phyloP scores from a whole-genome alignment of 2,329 filamentous ascomycete species.

The Arachnomyces sp. region DNA sequence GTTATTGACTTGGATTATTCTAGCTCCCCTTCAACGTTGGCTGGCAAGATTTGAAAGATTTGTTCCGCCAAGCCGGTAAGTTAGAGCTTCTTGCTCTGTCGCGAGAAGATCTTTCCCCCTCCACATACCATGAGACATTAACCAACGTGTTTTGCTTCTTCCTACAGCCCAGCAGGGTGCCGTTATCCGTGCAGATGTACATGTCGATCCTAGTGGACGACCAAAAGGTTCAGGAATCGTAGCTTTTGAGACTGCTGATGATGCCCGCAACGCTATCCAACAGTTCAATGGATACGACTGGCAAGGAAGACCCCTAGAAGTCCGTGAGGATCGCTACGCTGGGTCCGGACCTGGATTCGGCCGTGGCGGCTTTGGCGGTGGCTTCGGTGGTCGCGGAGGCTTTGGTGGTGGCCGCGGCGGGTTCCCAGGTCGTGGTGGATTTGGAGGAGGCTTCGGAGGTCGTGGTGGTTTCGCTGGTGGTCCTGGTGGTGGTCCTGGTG shows the following conservation, averaged over 20 bases:
- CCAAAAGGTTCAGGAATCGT: slow-evolving; percentile 97
- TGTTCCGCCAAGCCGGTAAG: slow-evolving; percentile 97
- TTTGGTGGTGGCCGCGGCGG: slow-evolving; percentile 31
- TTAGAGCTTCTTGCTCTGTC: slow-evolving; percentile 18
- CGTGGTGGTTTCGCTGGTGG: slow-evolving; percentile 46
- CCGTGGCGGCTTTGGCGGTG: slow-evolving; percentile 34
- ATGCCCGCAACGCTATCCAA: slow-evolving; percentile 90
- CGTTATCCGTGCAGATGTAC: slow-evolving; percentile 92
- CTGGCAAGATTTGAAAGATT: slow-evolving; percentile 98
- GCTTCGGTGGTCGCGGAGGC: slow-evolving; percentile 36
- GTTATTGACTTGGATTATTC: slow-evolving; percentile 31
- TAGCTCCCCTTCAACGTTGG: slow-evolving; percentile 96
- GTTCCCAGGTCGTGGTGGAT: slow-evolving; percentile 43
- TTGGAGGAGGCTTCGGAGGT: slow-evolving; percentile 43
- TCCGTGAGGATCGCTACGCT: slow-evolving; percentile 92
- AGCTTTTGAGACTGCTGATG: slow-evolving; percentile 88
- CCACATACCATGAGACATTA: neutral
- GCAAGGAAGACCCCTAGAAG: slow-evolving; percentile 88
- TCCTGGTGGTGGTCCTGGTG: slow-evolving; percentile 46
- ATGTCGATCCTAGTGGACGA: slow-evolving; percentile 81
- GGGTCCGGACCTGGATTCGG: slow-evolving; percentile 44
- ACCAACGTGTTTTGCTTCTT: slow-evolving; percentile 7
- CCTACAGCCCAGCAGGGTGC: slow-evolving; percentile 52
- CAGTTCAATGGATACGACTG: slow-evolving; percentile 99
- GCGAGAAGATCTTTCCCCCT: slow-evolving; percentile 7